Conservation (phyloP, 2,329 filamentous ascomycete species). For the Neofusicoccum cordaticola region DNA sequence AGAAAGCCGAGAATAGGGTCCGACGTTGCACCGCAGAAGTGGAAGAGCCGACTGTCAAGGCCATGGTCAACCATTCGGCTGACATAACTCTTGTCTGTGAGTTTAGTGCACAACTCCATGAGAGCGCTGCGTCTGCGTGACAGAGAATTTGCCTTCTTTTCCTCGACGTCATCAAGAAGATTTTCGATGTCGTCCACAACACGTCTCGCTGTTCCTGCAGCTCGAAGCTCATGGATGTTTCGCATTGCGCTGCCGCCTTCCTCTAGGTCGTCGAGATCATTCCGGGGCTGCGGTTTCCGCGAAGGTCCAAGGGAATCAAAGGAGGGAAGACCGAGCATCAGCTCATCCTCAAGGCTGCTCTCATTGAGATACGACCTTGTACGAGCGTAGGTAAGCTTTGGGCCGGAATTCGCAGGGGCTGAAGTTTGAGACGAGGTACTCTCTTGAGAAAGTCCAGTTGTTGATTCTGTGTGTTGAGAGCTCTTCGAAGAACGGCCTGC, state of each 20-base stretch:
- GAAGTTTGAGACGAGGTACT: constrained; percentile 1
- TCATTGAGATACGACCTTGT: constrained; percentile 60
- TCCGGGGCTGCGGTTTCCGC: not conserved
- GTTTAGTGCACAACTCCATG: constrained; percentile 54
- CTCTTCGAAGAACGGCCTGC: not conserved
- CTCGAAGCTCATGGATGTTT: constrained; percentile 61
- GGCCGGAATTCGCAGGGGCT: constrained; percentile 21
- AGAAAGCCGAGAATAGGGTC: constrained; percentile 56
- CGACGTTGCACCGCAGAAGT: constrained; percentile 50
- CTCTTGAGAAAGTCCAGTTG: not conserved
- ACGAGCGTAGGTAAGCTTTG: constrained; percentile 58
- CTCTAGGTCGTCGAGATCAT: constrained; percentile 45
- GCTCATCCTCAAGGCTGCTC: constrained; percentile 39
- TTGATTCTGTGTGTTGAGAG: not conserved
- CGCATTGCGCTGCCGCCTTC: constrained; percentile 46
- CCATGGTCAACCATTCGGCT: constrained; percentile 72
- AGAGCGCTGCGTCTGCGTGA: constrained; percentile 53
- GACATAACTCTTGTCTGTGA: constrained; percentile 60
- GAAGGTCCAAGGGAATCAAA: not conserved
- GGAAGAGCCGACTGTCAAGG: constrained; percentile 66
- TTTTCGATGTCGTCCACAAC: constrained; percentile 56
- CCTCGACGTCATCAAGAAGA: constrained; percentile 59
- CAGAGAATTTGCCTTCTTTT: constrained; percentile 39
- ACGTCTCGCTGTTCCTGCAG: constrained; percentile 55
- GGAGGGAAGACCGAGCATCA: constrained; percentile 32